Conservation (phyloP, 2,329 filamentous ascomycete genomes). For the Xylaria sp. region DNA sequence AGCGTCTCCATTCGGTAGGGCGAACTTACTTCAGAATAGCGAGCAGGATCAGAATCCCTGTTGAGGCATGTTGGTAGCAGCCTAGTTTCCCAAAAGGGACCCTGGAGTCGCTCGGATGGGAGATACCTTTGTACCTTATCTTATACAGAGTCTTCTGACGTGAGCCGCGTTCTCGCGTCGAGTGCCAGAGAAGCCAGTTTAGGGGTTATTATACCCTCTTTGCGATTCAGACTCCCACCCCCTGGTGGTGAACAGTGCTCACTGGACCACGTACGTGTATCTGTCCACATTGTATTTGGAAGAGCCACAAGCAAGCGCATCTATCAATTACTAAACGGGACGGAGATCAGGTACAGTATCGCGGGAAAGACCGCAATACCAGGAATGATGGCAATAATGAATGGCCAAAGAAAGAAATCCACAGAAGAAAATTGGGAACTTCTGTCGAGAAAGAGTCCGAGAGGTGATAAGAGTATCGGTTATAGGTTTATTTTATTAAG, state of each 20-base stretch:
- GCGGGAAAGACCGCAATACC: neutral
- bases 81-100: conserved; percentile 1
- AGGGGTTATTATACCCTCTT: conserved; percentile 11
- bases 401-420: too few relatives aligned
- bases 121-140: conserved; percentile 16
- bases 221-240: conserved; percentile 10
- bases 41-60: conserved; percentile 10
- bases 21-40: conserved; percentile 8
- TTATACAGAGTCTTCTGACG: conserved; percentile 24
- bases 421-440: neutral
- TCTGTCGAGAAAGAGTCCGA: neutral
- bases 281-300: conserved; percentile 15
- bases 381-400: neutral
- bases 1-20: neutral
- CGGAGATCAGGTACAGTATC: neutral
- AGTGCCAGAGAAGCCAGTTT: conserved; percentile 8
- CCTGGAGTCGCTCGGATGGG: conserved; percentile 11
- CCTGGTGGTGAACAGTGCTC: conserved; percentile 10
- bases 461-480: neutral
- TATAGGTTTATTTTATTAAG: neutral
- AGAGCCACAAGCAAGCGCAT: conserved; percentile 18
- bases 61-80: conserved; percentile 6
- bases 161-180: conserved; percentile 26
- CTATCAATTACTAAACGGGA: neutral
- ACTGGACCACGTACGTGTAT: conserved; percentile 27